A percentile compares a stretch with the other conserved stretches of the same genome.
Evolutionary conservation across 805 yeast species (phyloP).

Genomic region (Saturnispora mendoncae): DNA sequence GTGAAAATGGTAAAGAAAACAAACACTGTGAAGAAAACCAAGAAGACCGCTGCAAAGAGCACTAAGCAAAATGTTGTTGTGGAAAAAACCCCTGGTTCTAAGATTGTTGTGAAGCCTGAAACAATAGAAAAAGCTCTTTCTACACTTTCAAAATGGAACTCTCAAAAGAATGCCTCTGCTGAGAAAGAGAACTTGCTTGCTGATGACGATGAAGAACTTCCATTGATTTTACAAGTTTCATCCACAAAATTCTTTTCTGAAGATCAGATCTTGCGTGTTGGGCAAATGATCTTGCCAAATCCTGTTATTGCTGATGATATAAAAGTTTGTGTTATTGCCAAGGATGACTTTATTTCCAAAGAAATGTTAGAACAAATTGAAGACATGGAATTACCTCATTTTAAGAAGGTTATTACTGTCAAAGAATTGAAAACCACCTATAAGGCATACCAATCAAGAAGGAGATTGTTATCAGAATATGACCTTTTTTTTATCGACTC

Average conservation of each 20-base stretch:
- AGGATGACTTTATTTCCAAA: constrained; percentile 47
- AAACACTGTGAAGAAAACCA: neutral
- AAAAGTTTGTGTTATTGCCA: constrained; percentile 56
- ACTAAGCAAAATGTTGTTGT: constrained; percentile 1
- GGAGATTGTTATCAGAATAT: constrained; percentile 58
- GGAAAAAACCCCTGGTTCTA: constrained; percentile 16
- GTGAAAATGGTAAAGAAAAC: constrained; percentile 2
- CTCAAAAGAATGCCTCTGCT: constrained; percentile 23
- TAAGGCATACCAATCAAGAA: constrained; percentile 81
- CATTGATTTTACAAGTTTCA: constrained; percentile 52
- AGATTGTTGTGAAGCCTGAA: constrained; percentile 15
- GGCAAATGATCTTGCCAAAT: constrained; percentile 38
- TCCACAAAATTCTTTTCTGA: constrained; percentile 57
- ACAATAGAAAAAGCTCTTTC: constrained; percentile 42
- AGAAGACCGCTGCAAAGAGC: constrained; percentile 7
- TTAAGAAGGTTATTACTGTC: constrained; percentile 54
- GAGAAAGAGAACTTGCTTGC: constrained; percentile 44
- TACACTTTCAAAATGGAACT: constrained; percentile 57
- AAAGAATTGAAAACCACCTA: constrained; percentile 73
- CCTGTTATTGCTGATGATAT: constrained; percentile 34
- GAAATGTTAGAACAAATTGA: constrained; percentile 40
- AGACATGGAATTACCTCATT: constrained; percentile 36
- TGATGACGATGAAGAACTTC: constrained; percentile 45
- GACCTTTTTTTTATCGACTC: constrained; percentile 84
- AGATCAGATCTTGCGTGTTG: constrained; percentile 51